Evolutionary conservation across 257 asterid species (phyloP), one percentile per base, ranked within the genome.

Genomic region (Fraxinus anomala): DNA sequence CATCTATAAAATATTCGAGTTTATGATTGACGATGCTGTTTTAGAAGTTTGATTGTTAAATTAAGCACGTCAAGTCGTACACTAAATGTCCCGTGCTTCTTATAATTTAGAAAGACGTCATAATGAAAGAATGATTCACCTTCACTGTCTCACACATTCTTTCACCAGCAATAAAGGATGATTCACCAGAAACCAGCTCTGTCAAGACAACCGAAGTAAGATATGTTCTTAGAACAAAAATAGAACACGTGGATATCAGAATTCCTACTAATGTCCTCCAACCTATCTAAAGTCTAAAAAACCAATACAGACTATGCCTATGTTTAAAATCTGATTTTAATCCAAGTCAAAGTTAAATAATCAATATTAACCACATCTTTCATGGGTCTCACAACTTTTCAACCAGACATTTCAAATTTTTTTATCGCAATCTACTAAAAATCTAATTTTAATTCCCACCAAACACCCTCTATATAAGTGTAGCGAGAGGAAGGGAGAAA

Each of bases 121-220:
- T 19, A 77, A 77, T 14, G 34, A 82, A 80, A 77, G 80, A 7
- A 76, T 44, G 31, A 63, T 42, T 28, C 44, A 96, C 99, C 97
- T 96, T 96, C 86, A 93, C 96, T 31, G 87, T 85, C 88, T 95
- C 94, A 14, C 91, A 88, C 96, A 91, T 89, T 85, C 94, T 90
- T 84, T 88, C 95, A 72, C 92, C 97, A 69, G 97, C 92, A 81
- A 88, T 78, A 75, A 88, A 85, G 75, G 99, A 96, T 73, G 97
- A 92, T 79, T 92, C 97, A 68, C 76, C 14, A 9, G 91, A 65
- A 67, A 82, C 78, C 47, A 66, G 71, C 61, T 90, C 97, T 94
- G 89, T 49, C 54, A 81, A 59, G 74, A 78, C 40, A 77, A 84
- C 36, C 73, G 71, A 63, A 73, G 74, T 74, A 39, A 81, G 82